Evolutionary conservation across 345 rosid species (phyloP).

Genomic region (Angophora floribunda): DNA sequence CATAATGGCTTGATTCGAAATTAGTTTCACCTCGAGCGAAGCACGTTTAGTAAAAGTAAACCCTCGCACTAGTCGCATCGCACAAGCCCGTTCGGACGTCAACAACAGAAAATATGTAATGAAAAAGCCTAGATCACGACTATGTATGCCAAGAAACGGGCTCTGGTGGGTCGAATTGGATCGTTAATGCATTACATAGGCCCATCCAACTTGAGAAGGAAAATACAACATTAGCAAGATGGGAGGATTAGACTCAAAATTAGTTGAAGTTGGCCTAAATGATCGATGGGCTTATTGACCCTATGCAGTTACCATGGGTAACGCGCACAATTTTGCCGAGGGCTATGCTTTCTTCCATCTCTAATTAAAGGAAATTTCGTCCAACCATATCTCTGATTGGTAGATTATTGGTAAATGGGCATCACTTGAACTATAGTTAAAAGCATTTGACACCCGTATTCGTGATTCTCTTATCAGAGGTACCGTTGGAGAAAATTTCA

Average conservation of each 20-base stretch:
- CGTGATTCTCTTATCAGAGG: neutral
- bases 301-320: neutral
- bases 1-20: neutral
- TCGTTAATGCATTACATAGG: neutral
- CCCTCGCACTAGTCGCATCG: neutral
- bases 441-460: neutral
- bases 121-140: neutral
- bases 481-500: neutral
- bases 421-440: neutral
- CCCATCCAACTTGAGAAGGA: neutral
- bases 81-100: neutral
- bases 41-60: too few relatives aligned
- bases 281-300: neutral
- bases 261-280: neutral
- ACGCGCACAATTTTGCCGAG: neutral
- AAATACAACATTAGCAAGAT: neutral
- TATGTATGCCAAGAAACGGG: neutral
- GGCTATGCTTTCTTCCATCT: neutral
- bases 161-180: neutral
- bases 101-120: neutral
- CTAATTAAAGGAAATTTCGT: neutral
- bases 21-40: accelerated
- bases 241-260: neutral
- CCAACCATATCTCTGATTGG: neutral
- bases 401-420: too few relatives aligned